Conservation (phyloP, 257 asterid genomes). For the Fraxinus quadrangulata region DNA sequence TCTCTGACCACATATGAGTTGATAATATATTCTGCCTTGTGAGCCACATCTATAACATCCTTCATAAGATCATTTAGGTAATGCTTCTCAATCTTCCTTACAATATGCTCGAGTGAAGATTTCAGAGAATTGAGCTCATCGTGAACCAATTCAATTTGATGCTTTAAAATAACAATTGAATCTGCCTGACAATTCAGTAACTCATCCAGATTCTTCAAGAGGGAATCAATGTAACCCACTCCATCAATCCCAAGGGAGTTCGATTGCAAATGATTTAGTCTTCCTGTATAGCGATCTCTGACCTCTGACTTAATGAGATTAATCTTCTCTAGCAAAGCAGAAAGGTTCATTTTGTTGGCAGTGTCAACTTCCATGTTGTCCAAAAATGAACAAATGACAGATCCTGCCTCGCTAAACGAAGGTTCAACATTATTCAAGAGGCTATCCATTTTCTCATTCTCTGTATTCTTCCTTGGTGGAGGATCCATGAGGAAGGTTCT, state of each 20-base stretch:
- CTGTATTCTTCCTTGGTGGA: neutral
- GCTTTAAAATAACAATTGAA: neutral
- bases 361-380: slow-evolving; percentile 14
- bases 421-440: neutral
- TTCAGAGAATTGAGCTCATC: neutral
- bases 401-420: neutral
- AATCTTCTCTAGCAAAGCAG: slow-evolving; percentile 3
- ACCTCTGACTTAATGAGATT: neutral
- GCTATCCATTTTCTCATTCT: neutral
- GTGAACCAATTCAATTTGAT: slow-evolving; percentile 2
- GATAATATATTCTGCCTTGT: slow-evolving; percentile 15
- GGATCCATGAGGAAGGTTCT: neutral
- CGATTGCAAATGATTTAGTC: neutral
- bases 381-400: neutral
- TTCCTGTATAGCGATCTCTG: neutral
- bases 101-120: slow-evolving; percentile 5
- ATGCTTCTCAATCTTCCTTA: neutral
- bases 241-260: neutral
- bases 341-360: neutral
- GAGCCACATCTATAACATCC: neutral
- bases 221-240: neutral
- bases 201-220: slow-evolving; percentile 8
- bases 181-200: neutral
- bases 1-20: neutral
- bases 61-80: neutral